These are phyloP conservation scores for Xylariaceae sp. DNA, from an alignment of 2,329 filamentous ascomycete species.

Conservation along the genomic window DNA sequence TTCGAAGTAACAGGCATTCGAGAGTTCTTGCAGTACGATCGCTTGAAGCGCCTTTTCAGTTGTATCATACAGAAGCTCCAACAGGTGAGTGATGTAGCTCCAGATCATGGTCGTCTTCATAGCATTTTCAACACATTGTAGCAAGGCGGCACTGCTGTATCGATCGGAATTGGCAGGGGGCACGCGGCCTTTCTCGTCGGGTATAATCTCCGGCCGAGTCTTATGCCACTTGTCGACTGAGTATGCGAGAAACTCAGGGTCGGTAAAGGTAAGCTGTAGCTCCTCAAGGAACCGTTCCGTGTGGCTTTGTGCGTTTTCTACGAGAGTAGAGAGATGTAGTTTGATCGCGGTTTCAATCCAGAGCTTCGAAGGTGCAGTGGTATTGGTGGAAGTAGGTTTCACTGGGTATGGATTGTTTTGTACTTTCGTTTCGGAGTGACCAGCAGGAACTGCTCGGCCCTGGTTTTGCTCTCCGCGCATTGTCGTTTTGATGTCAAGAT, in stretches of 20 bases:
- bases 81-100: constrained; percentile 37
- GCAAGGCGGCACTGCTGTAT: constrained; percentile 38
- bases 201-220: constrained; percentile 39
- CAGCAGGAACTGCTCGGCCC: too few species aligned
- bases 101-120: constrained; percentile 37
- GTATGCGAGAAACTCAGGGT: constrained; percentile 32
- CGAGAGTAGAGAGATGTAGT: constrained; percentile 31
- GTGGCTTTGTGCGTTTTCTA: constrained; percentile 32
- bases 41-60: constrained; percentile 29
- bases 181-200: constrained; percentile 41
- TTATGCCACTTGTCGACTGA: constrained; percentile 37
- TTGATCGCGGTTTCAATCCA: constrained; percentile 27
- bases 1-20: constrained; percentile 43
- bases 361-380: constrained; percentile 32
- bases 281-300: constrained; percentile 32
- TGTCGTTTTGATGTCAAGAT: too few species aligned
- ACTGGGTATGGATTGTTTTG: too few species aligned
- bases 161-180: constrained; percentile 38
- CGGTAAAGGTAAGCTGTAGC: constrained; percentile 31
- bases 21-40: constrained; percentile 42
- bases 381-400: constrained; percentile 27
- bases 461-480: too few species aligned
- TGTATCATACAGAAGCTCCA: constrained; percentile 30
- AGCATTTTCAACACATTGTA: constrained; percentile 38
- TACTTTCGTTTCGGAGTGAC: too few species aligned